Evolutionary conservation across 1,139 yeast genomes (phyloP).

Genomic region (Suhomyces chickasaworum): DNA sequence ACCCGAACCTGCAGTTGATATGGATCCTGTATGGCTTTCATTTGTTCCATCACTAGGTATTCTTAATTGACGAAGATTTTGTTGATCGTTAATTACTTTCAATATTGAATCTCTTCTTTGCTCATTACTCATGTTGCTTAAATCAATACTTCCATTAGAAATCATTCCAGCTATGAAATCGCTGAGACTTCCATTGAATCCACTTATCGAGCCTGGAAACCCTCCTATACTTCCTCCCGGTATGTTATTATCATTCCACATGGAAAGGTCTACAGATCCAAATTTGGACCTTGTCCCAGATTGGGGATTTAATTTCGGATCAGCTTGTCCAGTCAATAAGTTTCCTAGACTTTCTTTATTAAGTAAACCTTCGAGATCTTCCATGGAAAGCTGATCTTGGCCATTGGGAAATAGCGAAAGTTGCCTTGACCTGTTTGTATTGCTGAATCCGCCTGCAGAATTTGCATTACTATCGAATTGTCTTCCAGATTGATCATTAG

Average conservation of each 20-base stretch:
- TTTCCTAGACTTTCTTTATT: conserved; percentile 46
- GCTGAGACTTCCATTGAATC: conserved; percentile 37
- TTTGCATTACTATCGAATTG: conserved; percentile 12
- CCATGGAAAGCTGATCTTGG: conserved; percentile 31
- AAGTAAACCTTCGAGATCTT: conserved; percentile 47
- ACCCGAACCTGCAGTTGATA: conserved; percentile 8
- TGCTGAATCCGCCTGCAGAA: conserved; percentile 22
- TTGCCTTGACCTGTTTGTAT: conserved; percentile 16
- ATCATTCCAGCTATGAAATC: conserved; percentile 40
- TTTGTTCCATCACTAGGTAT: conserved; percentile 16
- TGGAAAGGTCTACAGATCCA: conserved; percentile 35
- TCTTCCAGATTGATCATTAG: conserved; percentile 28
- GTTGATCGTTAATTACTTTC: conserved; percentile 40
- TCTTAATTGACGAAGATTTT: conserved; percentile 21
- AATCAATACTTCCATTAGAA: conserved; percentile 44
- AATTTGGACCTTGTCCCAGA: conserved; percentile 22
- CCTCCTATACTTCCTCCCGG: conserved; percentile 16
- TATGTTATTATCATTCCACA: conserved; percentile 21
- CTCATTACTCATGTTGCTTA: conserved; percentile 43
- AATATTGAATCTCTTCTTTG: conserved; percentile 47
- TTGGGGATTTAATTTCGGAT: conserved; percentile 13
- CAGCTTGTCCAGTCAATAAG: conserved; percentile 30
- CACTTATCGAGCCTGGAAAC: conserved; percentile 33
- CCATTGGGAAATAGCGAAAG: conserved; percentile 18
- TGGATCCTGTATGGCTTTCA: conserved; percentile 6